phyloP scores from a whole-genome alignment of 257 asterid genomes.

The Gentiana straminea region DNA sequence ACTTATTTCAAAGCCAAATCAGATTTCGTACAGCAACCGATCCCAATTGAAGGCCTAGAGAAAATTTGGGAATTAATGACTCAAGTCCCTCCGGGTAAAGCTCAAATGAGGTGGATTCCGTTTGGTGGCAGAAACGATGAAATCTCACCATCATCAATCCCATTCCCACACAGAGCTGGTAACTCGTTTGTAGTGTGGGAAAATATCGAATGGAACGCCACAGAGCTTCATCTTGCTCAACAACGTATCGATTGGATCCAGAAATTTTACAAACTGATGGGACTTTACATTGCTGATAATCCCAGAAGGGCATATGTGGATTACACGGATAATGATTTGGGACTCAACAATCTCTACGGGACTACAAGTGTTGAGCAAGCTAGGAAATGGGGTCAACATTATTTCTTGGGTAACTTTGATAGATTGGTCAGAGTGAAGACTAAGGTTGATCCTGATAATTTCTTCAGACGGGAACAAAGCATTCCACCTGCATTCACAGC shows the following conservation, averaged over 20 bases:
- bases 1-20: slow-evolving; percentile 1
- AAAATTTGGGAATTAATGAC: neutral
- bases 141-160: neutral
- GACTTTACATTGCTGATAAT: neutral
- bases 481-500: no score
- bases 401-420: no score
- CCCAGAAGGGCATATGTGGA: neutral
- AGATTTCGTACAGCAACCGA: neutral
- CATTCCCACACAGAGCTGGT: slow-evolving; percentile 3
- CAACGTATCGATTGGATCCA: neutral
- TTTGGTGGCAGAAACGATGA: slow-evolving; percentile 2
- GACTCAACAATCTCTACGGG: no score
- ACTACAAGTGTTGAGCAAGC: no score
- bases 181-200: neutral
- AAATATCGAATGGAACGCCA: neutral
- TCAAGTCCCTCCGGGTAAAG: neutral
- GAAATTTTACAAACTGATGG: neutral
- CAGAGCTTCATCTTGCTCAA: neutral
- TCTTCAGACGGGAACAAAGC: no score
- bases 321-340: neutral
- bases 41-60: neutral
- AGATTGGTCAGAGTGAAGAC: no score
- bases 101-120: neutral
- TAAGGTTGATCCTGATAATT: no score
- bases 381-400: no score